Percentiles rank a stretch among this genome's conserved stretches.
Evolutionary conservation across 2,329 filamentous ascomycete genomes (phyloP).

Genomic region (Lachnellula cervina): DNA sequence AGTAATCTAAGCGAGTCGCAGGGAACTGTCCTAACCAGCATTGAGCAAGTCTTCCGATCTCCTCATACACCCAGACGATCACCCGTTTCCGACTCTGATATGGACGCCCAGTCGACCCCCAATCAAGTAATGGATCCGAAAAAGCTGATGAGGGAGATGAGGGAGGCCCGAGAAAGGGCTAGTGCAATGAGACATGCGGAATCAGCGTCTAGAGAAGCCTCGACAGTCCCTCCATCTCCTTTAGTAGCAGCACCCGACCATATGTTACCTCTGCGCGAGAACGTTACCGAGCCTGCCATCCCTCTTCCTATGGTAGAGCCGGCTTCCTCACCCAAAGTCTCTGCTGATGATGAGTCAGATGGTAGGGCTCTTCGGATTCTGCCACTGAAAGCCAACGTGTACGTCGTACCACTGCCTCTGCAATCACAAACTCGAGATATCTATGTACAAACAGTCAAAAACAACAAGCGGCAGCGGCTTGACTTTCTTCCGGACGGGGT

Average conservation of each 20-base stretch:
- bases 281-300: background rate
- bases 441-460: slow-evolving; percentile 47
- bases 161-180: slow-evolving; percentile 1
- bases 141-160: slow-evolving; percentile 4
- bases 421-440: slow-evolving; percentile 46
- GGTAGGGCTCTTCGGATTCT: slow-evolving; percentile 4
- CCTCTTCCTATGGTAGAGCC: background rate
- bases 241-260: slow-evolving; percentile 2
- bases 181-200: slow-evolving; percentile 6
- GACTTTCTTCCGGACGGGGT: slow-evolving; percentile 44
- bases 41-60: slow-evolving; percentile 3
- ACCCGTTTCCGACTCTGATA: background rate
- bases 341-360: slow-evolving; percentile 3
- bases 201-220: slow-evolving; percentile 8
- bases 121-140: background rate
- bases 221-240: slow-evolving; percentile 12
- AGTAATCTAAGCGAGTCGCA: background rate
- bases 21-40: slow-evolving; percentile 8
- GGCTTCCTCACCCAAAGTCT: slow-evolving; percentile 3
- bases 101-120: background rate
- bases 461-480: slow-evolving; percentile 40
- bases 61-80: background rate
- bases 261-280: slow-evolving; percentile 11
- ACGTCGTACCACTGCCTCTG: slow-evolving; percentile 53
- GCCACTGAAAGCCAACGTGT: slow-evolving; percentile 36